A percentile compares a stretch with the other conserved stretches of the same genome.
phyloP scores from a whole-genome alignment of 441 rosid species.

The Pelargonium fulgidum region DNA sequence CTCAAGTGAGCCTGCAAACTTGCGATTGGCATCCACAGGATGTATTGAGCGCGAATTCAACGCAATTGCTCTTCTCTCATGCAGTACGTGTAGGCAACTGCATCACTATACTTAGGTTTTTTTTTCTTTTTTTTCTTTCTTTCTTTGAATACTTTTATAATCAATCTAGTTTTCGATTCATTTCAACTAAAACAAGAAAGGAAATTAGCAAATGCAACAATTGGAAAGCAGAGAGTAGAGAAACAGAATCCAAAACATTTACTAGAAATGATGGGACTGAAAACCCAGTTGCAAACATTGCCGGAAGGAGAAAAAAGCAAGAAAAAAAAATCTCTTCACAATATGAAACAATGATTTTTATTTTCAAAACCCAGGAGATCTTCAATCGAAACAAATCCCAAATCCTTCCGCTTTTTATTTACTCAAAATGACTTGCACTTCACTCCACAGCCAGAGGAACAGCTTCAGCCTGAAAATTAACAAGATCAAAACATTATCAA shows the following conservation, averaged over 20 bases:
- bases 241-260: conserved; percentile 18
- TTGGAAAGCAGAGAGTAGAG: not conserved
- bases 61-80: too few species aligned
- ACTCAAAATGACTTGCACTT: conserved; percentile 2
- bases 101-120: too few species aligned
- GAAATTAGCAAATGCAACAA: not conserved
- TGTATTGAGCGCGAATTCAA: too few species aligned
- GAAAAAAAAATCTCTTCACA: conserved; percentile 21
- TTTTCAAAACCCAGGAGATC: conserved; percentile 21
- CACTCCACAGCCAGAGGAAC: conserved; percentile 69
- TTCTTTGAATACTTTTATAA: not conserved
- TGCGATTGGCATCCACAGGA: too few species aligned
- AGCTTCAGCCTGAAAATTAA: conserved; percentile 61
- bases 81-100: too few species aligned
- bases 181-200: not conserved
- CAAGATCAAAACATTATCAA: not conserved
- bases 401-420: conserved; percentile 6
- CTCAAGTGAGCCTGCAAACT: too few species aligned
- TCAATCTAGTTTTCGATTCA: too few species aligned
- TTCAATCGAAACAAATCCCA: not conserved
- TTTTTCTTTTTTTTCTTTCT: not conserved
- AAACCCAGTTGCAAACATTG: conserved; percentile 26
- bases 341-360: conserved; percentile 26
- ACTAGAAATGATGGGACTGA: conserved; percentile 24
- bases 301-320: not conserved